Conservation (phyloP, 1,284 basidiomycete species). For the Melampsora americana region DNA sequence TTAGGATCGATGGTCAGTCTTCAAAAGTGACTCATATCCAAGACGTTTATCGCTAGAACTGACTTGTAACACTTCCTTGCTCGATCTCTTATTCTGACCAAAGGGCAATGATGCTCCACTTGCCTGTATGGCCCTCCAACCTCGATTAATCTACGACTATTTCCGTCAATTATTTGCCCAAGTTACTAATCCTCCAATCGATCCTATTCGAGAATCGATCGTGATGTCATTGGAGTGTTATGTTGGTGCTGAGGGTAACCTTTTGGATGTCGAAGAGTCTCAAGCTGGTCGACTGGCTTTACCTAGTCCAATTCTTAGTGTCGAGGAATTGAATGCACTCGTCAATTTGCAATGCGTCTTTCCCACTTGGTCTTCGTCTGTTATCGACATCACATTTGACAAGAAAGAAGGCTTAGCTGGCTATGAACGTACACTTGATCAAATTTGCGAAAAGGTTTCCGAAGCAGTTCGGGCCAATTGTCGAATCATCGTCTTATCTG, state of each 20-base stretch:
- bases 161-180: constrained; percentile 96
- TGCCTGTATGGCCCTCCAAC: constrained; percentile 84
- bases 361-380: constrained; percentile 77
- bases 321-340: constrained; percentile 92
- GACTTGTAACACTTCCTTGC: neutral
- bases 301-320: constrained; percentile 77
- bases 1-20: constrained; percentile 74
- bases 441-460: constrained; percentile 79
- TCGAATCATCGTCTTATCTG: constrained; percentile 84
- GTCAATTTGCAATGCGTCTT: constrained; percentile 80
- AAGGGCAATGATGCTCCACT: constrained; percentile 84
- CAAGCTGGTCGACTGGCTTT: constrained; percentile 88
- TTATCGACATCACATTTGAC: constrained; percentile 88
- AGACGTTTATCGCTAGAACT: neutral
- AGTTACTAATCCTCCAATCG: constrained; percentile 94
- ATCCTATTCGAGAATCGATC: constrained; percentile 87
- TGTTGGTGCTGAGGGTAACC: constrained; percentile 88
- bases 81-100: neutral
- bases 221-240: constrained; percentile 89
- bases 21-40: neutral
- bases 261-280: constrained; percentile 84
- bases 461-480: constrained; percentile 87
- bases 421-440: constrained; percentile 76
- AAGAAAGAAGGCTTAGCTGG: constrained; percentile 84
- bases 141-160: constrained; percentile 87